phyloP scores from a whole-genome alignment of 768 basidiomycete genomes.

The Lentinus tigrinus region DNA sequence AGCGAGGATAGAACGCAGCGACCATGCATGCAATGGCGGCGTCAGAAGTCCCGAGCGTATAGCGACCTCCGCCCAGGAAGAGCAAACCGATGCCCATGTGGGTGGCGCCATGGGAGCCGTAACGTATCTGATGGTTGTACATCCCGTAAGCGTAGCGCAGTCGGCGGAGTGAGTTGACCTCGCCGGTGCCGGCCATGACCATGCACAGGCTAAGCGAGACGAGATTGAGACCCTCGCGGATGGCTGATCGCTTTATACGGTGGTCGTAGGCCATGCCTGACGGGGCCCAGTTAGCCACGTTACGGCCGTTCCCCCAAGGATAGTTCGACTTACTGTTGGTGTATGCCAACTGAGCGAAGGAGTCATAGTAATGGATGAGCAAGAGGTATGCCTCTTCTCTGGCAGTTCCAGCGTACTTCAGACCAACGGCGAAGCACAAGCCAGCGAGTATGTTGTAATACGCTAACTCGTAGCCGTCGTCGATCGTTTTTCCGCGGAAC shows the following conservation, averaged over 20 bases:
- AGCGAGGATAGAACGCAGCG: constrained; percentile 89
- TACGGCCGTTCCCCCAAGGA: not conserved
- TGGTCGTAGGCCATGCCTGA: constrained; percentile 80
- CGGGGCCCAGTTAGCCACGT: not conserved
- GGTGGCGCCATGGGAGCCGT: constrained; percentile 87
- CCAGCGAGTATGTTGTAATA: constrained; percentile 91
- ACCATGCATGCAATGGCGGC: constrained; percentile 89
- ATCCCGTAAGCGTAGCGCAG: constrained; percentile 89
- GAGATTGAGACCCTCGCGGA: constrained; percentile 84
- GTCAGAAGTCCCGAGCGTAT: constrained; percentile 88
- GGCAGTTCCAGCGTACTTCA: constrained; percentile 95
- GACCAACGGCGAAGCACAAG: constrained; percentile 85
- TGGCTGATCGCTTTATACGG: constrained; percentile 82
- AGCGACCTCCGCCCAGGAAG: constrained; percentile 91
- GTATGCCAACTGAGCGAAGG: constrained; percentile 70
- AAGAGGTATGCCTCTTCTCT: constrained; percentile 84
- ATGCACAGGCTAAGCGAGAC: constrained; percentile 85
- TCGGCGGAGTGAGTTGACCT: constrained; percentile 83
- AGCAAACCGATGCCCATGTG: constrained; percentile 89
- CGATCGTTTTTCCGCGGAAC: constrained; percentile 46
- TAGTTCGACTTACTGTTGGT: constrained; percentile 52
- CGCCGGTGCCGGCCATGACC: constrained; percentile 97
- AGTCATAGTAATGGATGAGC: constrained; percentile 79
- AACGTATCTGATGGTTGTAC: constrained; percentile 69
- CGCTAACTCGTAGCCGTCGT: constrained; percentile 81